These are phyloP conservation scores for Tinospora cordifolia DNA, from an alignment of 164 flowering plant genomes.

Conservation along the genomic window DNA sequence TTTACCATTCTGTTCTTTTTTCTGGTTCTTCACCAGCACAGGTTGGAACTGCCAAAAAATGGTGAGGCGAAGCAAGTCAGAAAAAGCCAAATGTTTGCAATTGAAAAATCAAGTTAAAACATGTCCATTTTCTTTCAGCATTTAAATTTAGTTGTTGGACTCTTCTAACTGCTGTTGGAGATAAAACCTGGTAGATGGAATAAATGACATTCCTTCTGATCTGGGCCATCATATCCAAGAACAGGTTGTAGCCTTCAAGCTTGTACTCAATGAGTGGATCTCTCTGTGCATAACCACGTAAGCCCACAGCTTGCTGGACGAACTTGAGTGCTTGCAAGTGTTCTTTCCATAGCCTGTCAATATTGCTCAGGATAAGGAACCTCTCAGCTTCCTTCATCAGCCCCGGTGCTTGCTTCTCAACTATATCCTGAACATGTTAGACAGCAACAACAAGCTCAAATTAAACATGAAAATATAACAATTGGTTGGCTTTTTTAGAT, in stretches of 20 bases:
- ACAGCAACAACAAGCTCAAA: neutral
- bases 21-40: slow-evolving; percentile 49
- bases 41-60: slow-evolving; percentile 55
- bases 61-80: neutral
- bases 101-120: neutral
- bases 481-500: neutral
- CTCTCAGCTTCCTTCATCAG: slow-evolving; percentile 97
- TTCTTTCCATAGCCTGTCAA: slow-evolving; percentile 96
- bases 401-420: slow-evolving; percentile 83
- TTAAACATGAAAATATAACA: neutral
- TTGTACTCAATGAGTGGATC: slow-evolving; percentile 98
- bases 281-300: slow-evolving; percentile 95
- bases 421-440: slow-evolving; percentile 48
- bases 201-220: slow-evolving; percentile 95
- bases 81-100: neutral
- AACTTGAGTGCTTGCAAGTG: slow-evolving; percentile 95
- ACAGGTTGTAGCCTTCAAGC: slow-evolving; percentile 95
- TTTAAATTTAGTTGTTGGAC: neutral
- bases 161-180: neutral
- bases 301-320: slow-evolving; percentile 97
- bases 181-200: slow-evolving; percentile 79
- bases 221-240: slow-evolving; percentile 98
- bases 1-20: slow-evolving; percentile 25
- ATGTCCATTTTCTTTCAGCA: neutral
- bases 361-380: slow-evolving; percentile 81